Base-by-base conservation (phyloP, 495 filamentous ascomycete species). In the Letharia columbiana region DNA sequence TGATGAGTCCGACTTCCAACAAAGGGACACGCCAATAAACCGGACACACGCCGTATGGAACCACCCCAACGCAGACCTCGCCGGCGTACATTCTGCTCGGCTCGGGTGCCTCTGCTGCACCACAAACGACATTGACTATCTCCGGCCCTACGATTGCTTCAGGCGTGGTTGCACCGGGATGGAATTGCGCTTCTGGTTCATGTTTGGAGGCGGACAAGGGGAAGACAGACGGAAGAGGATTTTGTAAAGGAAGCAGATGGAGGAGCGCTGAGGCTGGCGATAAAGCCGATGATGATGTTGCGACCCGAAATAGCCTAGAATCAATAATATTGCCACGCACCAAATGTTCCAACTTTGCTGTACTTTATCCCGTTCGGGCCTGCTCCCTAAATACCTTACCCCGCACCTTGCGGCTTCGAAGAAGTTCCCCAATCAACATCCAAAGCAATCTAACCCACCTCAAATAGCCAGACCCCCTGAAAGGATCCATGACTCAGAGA, bases 11-110 rank as follows among this genome's bases (percentile, higher is more conserved):
- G 61, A 49, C 45, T 28, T 10, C n/a, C 45, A 42, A 42, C 28
- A 37, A 57, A 37, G 33, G 54, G 33, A 57, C 17, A 57, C n/a
- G n/a, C 54, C 54, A 37, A 6, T 57, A 57, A 57, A 6, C 2
- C 54, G 54, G 54, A 57, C 54, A 57, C 54, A 57, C 54, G 54
- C 54, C 54, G 54, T 57, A 35, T 57, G 54, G 54, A 39, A 1
- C 23, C 23, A 57, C 54, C 54, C 54, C 28, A 4, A 10, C 8
- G 4, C 10, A 28, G 12, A 23, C 45, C n/a, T 28, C 47, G 47
- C 47, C 47, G 47, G 47, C 47, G 10, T n/a, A 50, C 47, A 28
- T 28, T 28, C 9, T 50, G 47, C n/a, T 50, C 47, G n/a, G n/a
- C n/a, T 23, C 4, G 47, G 28, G 47, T 12, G 47, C 28, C n/a